Conservation (phyloP, 306 rosid genomes). For the Sechiopsis laciniata region DNA sequence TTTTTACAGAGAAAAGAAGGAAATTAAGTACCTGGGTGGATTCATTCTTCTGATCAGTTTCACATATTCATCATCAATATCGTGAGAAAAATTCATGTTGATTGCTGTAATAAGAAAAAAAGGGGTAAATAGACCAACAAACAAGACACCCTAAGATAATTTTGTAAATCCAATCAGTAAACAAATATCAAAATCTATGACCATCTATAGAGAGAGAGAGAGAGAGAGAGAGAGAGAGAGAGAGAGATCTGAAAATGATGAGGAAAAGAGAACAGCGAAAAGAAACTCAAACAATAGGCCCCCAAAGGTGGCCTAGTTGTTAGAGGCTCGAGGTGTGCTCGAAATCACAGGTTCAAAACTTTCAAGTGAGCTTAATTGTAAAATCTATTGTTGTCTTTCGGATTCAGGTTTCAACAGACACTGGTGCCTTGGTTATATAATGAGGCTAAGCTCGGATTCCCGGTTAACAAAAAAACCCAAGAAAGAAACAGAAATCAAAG, state of each 20-base stretch:
- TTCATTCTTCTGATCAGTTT: constrained; percentile 86
- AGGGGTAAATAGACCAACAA: background rate
- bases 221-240: constrained; percentile 2
- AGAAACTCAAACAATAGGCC: background rate
- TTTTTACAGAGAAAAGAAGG: constrained; percentile 17
- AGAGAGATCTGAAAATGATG: constrained; percentile 13
- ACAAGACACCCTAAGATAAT: background rate
- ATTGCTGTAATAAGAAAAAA: constrained; percentile 38
- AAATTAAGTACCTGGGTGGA: constrained; percentile 53
- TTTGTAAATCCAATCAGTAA: background rate
- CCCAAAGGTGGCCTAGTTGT: too few relatives aligned
- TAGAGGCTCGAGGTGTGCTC: too few relatives aligned
- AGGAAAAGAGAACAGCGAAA: background rate
- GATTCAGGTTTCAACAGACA: too few relatives aligned
- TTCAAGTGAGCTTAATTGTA: too few relatives aligned
- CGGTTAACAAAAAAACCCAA: background rate
- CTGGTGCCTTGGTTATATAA: too few relatives aligned
- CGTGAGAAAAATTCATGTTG: constrained; percentile 67
- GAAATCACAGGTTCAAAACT: too few relatives aligned
- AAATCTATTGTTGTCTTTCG: too few relatives aligned
- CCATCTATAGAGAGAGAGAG: background rate
- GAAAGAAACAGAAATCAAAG: constrained; percentile 8
- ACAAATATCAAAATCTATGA: background rate
- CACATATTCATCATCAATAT: constrained; percentile 83
- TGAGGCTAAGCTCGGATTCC: too few relatives aligned